Percentiles rank a stretch among this genome's conserved stretches.
phyloP scores from a whole-genome alignment of 2,329 filamentous ascomycete species.

The Cordyceps javanica region DNA sequence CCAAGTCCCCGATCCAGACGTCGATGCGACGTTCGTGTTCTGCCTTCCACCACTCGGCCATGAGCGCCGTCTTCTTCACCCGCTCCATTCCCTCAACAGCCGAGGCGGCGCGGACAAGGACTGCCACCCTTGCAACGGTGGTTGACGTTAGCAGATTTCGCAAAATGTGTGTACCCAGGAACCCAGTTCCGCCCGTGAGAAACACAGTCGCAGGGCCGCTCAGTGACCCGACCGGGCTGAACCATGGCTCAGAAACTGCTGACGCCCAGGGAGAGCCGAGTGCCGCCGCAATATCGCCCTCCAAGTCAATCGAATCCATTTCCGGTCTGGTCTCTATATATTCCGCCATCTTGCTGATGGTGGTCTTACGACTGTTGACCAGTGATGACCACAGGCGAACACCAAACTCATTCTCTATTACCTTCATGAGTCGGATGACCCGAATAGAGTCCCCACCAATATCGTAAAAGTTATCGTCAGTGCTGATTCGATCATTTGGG shows the following conservation, averaged over 20 bases:
- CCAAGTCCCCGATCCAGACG: slow-evolving; percentile 65
- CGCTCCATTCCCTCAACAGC: slow-evolving; percentile 12
- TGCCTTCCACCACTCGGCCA: slow-evolving; percentile 17
- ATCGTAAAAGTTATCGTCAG: neutral
- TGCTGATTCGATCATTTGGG: neutral
- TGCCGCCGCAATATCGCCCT: neutral
- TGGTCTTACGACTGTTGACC: slow-evolving; percentile 18
- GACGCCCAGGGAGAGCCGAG: neutral
- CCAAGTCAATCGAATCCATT: neutral
- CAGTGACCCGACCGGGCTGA: neutral
- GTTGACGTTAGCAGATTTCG: neutral
- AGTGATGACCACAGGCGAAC: slow-evolving; percentile 14
- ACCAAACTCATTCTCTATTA: slow-evolving; percentile 12
- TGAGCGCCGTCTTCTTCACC: slow-evolving; percentile 10
- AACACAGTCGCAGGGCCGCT: neutral
- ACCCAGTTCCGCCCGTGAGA: slow-evolving; percentile 15
- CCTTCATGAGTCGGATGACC: neutral
- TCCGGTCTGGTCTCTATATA: slow-evolving; percentile 2
- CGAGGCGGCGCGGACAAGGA: slow-evolving; percentile 13
- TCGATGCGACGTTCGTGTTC: slow-evolving; percentile 39
- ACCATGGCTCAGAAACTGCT: neutral
- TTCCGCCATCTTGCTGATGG: slow-evolving; percentile 14
- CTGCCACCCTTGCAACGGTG: neutral
- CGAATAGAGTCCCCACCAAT: slow-evolving; percentile 12
- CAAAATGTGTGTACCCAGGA: slow-evolving; percentile 15